Conservation (phyloP, 768 basidiomycete species). For the Trametes gibbosa region DNA sequence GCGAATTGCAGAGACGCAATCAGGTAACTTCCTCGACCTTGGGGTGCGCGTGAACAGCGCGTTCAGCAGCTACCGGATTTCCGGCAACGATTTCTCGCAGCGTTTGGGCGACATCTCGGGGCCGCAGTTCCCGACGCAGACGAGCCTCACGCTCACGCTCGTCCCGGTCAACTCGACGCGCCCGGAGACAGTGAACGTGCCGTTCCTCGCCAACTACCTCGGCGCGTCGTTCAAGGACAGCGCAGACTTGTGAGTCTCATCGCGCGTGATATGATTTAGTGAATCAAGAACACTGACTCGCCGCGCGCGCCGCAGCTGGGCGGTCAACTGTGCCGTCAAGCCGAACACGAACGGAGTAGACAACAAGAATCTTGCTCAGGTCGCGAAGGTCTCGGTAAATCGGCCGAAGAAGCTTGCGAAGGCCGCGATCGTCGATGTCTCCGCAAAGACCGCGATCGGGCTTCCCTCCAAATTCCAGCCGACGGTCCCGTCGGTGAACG, state of each 20-base stretch:
- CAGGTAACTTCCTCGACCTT: slow-evolving; percentile 63
- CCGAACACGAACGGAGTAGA: slow-evolving; percentile 51
- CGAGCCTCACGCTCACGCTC: slow-evolving; percentile 46
- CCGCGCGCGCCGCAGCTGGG: slow-evolving; percentile 43
- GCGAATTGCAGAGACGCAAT: slow-evolving; percentile 53
- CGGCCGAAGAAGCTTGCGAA: slow-evolving; percentile 30
- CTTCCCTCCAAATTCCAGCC: slow-evolving; percentile 52
- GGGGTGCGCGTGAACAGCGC: slow-evolving; percentile 62
- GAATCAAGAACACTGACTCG: not conserved
- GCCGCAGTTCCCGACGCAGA: slow-evolving; percentile 45
- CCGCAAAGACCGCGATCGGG: slow-evolving; percentile 38
- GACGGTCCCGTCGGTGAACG: slow-evolving; percentile 41
- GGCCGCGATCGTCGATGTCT: slow-evolving; percentile 38
- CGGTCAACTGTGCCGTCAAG: slow-evolving; percentile 54
- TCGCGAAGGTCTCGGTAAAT: not conserved
- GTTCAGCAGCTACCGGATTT: slow-evolving; percentile 52
- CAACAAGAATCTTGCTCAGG: slow-evolving; percentile 14
- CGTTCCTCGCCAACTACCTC: slow-evolving; percentile 48
- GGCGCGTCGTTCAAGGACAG: slow-evolving; percentile 50
- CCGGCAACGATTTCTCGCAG: slow-evolving; percentile 48
- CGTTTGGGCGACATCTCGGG: slow-evolving; percentile 57
- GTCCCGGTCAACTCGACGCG: slow-evolving; percentile 45
- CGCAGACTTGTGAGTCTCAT: slow-evolving; percentile 44
- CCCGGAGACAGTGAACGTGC: slow-evolving; percentile 49
- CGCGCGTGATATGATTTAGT: not conserved